A percentile compares a stretch with the other conserved stretches of the same genome.
Evolutionary conservation across 2,329 filamentous ascomycete genomes (phyloP).

Genomic region (Falciphora oryzae): DNA sequence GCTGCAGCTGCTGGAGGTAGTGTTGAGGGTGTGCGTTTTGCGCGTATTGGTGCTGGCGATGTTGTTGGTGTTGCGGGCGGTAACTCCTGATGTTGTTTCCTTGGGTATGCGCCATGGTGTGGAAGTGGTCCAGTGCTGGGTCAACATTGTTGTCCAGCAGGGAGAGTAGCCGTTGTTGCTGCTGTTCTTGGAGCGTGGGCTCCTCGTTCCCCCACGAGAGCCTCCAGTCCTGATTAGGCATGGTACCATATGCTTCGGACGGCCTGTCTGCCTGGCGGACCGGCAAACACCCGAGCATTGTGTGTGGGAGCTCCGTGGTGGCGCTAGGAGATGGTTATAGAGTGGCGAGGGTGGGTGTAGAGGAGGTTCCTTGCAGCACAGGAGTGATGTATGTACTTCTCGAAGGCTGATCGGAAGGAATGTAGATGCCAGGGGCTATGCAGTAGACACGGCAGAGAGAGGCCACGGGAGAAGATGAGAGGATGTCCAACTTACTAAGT

Average conservation of each 20-base stretch:
- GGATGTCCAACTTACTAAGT: neutral
- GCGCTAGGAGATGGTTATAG: neutral
- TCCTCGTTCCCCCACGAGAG: neutral
- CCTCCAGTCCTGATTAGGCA: slow-evolving; percentile 1
- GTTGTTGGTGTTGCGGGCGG: neutral
- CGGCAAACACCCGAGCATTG: neutral
- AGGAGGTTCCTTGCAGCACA: neutral
- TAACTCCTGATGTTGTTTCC: neutral
- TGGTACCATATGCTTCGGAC: neutral
- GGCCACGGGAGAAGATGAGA: neutral
- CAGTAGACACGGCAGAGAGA: neutral
- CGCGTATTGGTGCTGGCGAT: neutral
- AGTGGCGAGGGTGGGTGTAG: neutral
- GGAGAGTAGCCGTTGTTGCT: neutral
- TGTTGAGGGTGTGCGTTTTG: neutral
- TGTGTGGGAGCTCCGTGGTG: no score
- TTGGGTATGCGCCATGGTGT: neutral
- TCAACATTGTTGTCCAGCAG: neutral
- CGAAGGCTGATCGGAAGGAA: neutral
- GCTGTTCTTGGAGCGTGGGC: neutral
- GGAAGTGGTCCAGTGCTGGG: neutral
- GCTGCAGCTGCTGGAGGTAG: neutral
- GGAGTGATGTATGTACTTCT: neutral
- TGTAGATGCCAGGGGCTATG: neutral
- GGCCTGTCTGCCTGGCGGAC: neutral